Evolutionary conservation across 2,329 filamentous ascomycete genomes (phyloP), one percentile per base, ranked within the genome.

Genomic region (Aureobasidium mangrovei): DNA sequence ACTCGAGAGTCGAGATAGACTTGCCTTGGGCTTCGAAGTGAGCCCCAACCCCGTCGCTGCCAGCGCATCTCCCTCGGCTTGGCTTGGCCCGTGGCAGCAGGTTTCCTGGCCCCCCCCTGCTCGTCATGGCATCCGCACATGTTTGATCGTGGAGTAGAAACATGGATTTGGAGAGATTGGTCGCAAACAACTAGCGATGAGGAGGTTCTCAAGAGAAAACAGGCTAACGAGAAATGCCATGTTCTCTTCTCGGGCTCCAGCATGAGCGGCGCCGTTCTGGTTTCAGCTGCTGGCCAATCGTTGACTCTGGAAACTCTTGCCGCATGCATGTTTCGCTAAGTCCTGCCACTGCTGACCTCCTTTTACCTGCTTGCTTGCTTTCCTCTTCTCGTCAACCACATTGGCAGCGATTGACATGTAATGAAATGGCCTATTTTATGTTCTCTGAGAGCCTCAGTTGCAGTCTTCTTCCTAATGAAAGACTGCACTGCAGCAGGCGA

Each of bases 241-340:
- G 40, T 38, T 53, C 39, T 33, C 18, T 40, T 43, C 33, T 39
- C 29, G 47, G 47, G 26, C 31, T 35, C 28, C 47, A 28, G 29
- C 47, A 52, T 52, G 47, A 49, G 47, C 47, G 31, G 38, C 38
- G 39, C 39, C 47, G 31, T 18, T 52, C 39, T 35, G 38, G 47
- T 42, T 52, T 52, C 47, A 42, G 28, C 39, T 52, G 47, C 47
- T 35, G 10, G 47, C 47, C 47, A 52, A 52, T 52, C 47, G 38
- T 42, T 42, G 8, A 4, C 10, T 29, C 32, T 47, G 45, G 46
- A 26, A 49, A 24, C 24, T 49, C 4, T 40, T 31, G n/a, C 46
- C 46, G 46, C 31, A 6, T 10, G 32, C 32, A 33, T 7, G 6
- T 24, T 33, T 47, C 33, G 45, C 26, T 27, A 29, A 47, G 9